Base-by-base conservation (phyloP, 768 basidiomycete genomes). In the Auricularia sp. region DNA sequence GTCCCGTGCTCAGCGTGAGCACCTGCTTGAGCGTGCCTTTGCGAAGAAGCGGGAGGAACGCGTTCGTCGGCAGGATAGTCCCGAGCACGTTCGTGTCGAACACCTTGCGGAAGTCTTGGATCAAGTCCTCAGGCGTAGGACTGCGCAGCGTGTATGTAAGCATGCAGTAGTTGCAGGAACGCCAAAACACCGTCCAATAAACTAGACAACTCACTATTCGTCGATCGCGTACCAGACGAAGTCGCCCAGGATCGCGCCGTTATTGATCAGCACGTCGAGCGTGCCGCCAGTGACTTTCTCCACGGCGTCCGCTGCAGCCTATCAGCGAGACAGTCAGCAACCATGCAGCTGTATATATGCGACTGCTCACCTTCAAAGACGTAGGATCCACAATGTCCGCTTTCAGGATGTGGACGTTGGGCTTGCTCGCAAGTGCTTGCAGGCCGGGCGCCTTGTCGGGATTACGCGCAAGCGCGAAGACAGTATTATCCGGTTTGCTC, bases 1-100 rank as follows among this genome's bases (percentile, higher is more conserved):
- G 36, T 36, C 73, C 76, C 21, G 68, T 70, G 64, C 67, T 69
- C 63, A 79, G 62, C 1, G 72, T 69, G 66, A 78, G 66, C 47
- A 79, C 74, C 64, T 75, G 77, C 70, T 78, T 76, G 43, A 44
- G 43, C 11, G 10, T 44, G 43, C 43, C 43, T 18, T 44, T 44
- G 43, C 66, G 67, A 42, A 80, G 68, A 23, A 80, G 71, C 12
- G 79, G 78, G 5, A 80, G 72, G 71, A 80, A 77, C 3, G 69
- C 69, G 68, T 77, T 75, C 65, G 71, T 75, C 11, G 76, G 72
- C 66, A 71, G 70, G 14, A 77, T 70, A 18, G 72, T 69, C 35
- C 76, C 77, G 62, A 75, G 53, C 53, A 75, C 73, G 69, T 80
- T 80, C 36, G 70, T 68, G 16, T 71, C 67, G 67, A 72, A 73